Conservation (phyloP, 345 rosid species). For the Lenwebbia sp. region DNA sequence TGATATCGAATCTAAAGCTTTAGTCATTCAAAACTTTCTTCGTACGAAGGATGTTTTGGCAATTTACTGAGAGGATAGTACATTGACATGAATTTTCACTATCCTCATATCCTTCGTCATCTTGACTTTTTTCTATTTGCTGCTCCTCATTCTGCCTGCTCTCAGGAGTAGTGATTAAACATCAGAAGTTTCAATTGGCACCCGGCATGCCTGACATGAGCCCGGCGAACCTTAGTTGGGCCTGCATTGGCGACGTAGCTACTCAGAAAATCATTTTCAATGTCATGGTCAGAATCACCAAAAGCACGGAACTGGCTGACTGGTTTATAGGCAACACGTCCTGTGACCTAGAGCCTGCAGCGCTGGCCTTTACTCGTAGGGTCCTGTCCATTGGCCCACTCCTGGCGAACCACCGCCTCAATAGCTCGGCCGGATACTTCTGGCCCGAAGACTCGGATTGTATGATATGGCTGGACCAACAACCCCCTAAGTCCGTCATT, state of each 20-base stretch:
- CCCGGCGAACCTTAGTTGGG: not conserved
- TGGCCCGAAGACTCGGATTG: constrained; percentile 4
- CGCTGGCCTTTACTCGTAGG: not conserved
- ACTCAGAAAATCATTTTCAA: not conserved
- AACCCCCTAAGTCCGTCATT: not conserved
- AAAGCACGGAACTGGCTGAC: not conserved
- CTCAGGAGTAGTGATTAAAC: not conserved
- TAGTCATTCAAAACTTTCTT: not conserved
- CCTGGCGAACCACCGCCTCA: not conserved
- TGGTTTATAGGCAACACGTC: constrained; percentile 4
- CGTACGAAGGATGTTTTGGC: not conserved
- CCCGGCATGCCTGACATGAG: constrained; percentile 1
- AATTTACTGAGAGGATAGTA: not conserved
- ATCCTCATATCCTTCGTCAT: not conserved
- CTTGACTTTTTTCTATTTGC: not conserved
- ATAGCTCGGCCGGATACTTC: not conserved
- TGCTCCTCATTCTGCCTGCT: too few species aligned
- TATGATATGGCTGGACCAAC: constrained; percentile 5
- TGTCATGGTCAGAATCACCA: not conserved
- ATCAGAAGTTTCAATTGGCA: not conserved
- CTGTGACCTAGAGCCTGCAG: constrained; percentile 6
- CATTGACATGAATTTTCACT: not conserved
- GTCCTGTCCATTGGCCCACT: constrained; percentile 9
- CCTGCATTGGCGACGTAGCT: not conserved
- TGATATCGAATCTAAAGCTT: not conserved